A percentile compares a stretch with the other conserved stretches of the same genome.
Evolutionary conservation across 371 early-diverging fungal species (phyloP).

Genomic region (Synchytrium microbalum): DNA sequence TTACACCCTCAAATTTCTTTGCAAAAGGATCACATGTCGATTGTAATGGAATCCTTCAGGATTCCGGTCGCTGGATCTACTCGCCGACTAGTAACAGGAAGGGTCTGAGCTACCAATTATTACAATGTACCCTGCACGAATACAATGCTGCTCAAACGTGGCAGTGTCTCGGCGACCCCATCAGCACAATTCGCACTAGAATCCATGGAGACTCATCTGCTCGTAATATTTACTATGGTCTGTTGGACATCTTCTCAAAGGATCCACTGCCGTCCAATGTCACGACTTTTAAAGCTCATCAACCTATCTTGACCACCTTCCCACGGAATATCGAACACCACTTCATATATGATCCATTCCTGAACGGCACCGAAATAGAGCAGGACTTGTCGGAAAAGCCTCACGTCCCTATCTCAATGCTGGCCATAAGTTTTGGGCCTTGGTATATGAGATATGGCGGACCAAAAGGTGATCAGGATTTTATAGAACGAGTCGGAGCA

Average conservation of each 20-base stretch:
- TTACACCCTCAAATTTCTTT: too few species aligned
- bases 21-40: too few species aligned
- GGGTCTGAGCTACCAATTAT: neutral
- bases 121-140: neutral
- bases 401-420: conserved; percentile 21
- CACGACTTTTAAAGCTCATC: conserved; percentile 27
- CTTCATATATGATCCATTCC: conserved; percentile 62
- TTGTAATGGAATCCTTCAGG: neutral
- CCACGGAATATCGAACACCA: conserved; percentile 32
- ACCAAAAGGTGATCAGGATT: conserved; percentile 19
- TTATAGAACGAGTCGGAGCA: conserved; percentile 24
- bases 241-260: conserved; percentile 33
- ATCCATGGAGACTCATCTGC: conserved; percentile 65
- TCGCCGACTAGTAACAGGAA: neutral
- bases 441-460: conserved; percentile 55
- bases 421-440: conserved; percentile 42
- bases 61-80: neutral
- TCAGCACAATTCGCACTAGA: conserved; percentile 23
- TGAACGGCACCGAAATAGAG: conserved; percentile 38
- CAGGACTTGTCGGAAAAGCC: neutral
- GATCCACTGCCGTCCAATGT: conserved; percentile 16
- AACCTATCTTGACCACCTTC: conserved; percentile 28
- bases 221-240: conserved; percentile 51
- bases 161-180: conserved; percentile 37
- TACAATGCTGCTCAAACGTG: conserved; percentile 36